Base-by-base conservation (phyloP, 805 yeast genomes). In the Pichia eremophila region DNA sequence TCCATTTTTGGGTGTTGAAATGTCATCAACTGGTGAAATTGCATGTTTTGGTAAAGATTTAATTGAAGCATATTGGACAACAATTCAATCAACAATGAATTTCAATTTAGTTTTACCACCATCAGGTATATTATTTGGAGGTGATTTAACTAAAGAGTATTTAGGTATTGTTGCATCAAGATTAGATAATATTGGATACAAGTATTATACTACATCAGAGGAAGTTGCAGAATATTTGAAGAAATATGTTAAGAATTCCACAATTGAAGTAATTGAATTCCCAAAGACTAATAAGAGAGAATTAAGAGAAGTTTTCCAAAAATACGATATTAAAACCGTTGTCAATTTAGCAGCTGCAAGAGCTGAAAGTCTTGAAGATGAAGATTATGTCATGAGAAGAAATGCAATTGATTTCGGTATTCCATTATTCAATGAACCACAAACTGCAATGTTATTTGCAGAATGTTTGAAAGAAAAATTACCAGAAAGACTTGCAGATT, bases 21-120 rank as follows among this genome's bases (percentile, higher is more conserved):
- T 93, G 99, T 83, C 98, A 8, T 90, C 98, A 12, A 93, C 99
- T 45, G 99, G 99, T 68, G 99, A 93, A 72, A 85, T 93, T 64
- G 99, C 99, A 31, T 86, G 96, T 65, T 93, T 93, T 64, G 99
- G 99, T 58, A 73, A 73, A 52, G 83, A 87, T 67, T 66, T 84
- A 53, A 59, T 76, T 48, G 98, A 93, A 69, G 96, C 98, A 35
- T 93, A 93, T 77, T 93, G 98, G 98, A 84, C 97, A 41, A 83
- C 98, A 15, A 80, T 91, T 59, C 97, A 93, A 75, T 78, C 96
- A 44, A 89, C 96, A 39, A 93, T 90, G 97, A 91, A 91, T 77
- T 93, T 93, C 81, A 77, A 86, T 61, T 79, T 93, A 44, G 99
- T 99, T 53, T 72, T 75, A 62, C 96, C 98, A 39, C 95, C 95